phyloP scores from a whole-genome alignment of 345 rosid species.

The Populus simonii region DNA sequence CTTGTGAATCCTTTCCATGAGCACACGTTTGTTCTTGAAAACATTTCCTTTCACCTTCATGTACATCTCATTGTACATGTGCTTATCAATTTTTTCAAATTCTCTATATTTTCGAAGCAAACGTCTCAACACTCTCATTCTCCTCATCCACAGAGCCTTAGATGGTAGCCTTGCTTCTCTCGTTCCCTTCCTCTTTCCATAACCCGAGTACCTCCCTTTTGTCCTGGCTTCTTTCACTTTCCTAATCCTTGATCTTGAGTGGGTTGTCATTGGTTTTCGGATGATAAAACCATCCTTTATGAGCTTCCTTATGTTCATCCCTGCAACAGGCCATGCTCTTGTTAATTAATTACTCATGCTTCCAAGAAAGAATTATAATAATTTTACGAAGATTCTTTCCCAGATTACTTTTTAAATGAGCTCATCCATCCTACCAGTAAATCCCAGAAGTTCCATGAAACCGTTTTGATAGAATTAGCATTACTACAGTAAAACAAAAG shows the following conservation, averaged over 20 bases:
- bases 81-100: conserved; percentile 88
- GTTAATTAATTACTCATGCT: too few species aligned
- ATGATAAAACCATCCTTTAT: conserved; percentile 95
- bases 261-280: conserved; percentile 91
- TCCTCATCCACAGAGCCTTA: conserved; percentile 90
- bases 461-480: too few species aligned
- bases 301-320: conserved; percentile 86
- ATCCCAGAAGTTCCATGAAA: too few species aligned
- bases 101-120: conserved; percentile 82
- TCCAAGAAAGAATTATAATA: too few species aligned
- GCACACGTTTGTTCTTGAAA: conserved; percentile 87
- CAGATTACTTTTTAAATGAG: too few species aligned
- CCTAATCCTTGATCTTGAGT: conserved; percentile 85
- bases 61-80: conserved; percentile 99
- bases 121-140: conserved; percentile 89
- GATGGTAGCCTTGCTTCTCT: conserved; percentile 95
- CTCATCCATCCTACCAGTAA: too few species aligned
- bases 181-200: conserved; percentile 94
- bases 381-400: too few species aligned
- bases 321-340: conserved; percentile 28
- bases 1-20: conserved; percentile 96
- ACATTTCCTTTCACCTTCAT: conserved; percentile 96
- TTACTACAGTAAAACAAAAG: background rate
- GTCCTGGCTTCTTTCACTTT: conserved; percentile 78
- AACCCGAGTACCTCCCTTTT: conserved; percentile 94